Evolutionary conservation across 192 early-diverging fungal species (phyloP).

Genomic region (Mortierella hygrophila): DNA sequence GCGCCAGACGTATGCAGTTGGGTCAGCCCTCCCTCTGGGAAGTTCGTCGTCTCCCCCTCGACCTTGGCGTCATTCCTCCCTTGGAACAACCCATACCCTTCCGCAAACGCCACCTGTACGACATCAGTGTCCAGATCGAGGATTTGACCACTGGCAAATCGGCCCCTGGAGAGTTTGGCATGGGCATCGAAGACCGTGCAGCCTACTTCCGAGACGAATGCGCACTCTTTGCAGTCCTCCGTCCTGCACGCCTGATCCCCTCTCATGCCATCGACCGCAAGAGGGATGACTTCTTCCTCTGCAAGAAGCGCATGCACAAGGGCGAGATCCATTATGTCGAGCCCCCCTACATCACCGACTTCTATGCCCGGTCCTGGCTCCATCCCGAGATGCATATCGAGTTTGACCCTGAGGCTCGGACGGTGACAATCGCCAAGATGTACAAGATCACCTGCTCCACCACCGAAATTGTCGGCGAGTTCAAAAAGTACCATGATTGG

Average conservation of each 20-base stretch:
- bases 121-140: constrained; percentile 31
- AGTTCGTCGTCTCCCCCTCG: constrained; percentile 34
- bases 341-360: constrained; percentile 41
- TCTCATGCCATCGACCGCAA: constrained; percentile 33
- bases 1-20: constrained; percentile 28
- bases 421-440: constrained; percentile 34
- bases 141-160: constrained; percentile 29
- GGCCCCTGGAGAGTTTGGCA: constrained; percentile 40
- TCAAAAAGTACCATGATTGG: constrained; percentile 22
- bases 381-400: constrained; percentile 43
- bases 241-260: constrained; percentile 24
- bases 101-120: constrained; percentile 37
- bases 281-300: constrained; percentile 39
- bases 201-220: constrained; percentile 35
- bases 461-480: constrained; percentile 24
- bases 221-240: constrained; percentile 36
- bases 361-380: constrained; percentile 42
- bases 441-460: constrained; percentile 41
- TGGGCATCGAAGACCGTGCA: constrained; percentile 47
- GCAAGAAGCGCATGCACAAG: constrained; percentile 32
- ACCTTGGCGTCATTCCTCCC: constrained; percentile 39
- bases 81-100: constrained; percentile 46
- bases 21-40: constrained; percentile 46
- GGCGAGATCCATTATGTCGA: constrained; percentile 32
- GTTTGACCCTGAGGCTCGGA: constrained; percentile 18